phyloP scores from a whole-genome alignment of 2,329 filamentous ascomycete genomes.

The Alternaria sp. region DNA sequence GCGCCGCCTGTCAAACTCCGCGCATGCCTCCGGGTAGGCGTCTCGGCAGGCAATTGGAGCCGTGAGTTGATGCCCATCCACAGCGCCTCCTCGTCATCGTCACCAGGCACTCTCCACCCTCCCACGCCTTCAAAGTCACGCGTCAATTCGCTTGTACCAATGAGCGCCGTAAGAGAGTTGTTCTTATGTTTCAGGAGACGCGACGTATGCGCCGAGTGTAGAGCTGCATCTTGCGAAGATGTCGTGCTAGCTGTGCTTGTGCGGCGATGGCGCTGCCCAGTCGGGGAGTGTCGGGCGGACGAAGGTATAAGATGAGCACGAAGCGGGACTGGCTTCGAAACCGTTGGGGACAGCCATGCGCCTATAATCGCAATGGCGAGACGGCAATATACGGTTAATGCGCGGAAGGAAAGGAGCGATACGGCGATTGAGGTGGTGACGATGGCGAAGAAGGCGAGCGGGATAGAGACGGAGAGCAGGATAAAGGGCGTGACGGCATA shows the following conservation, averaged over 20 bases:
- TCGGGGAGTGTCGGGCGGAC: constrained; percentile 30
- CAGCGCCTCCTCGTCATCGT: constrained; percentile 51
- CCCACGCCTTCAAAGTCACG: constrained; percentile 55
- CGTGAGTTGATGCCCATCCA: constrained; percentile 55
- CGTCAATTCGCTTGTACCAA: constrained; percentile 39
- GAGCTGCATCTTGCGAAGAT: constrained; percentile 25
- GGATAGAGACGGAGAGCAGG: constrained; percentile 49
- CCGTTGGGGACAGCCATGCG: constrained; percentile 42
- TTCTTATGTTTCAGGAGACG: constrained; percentile 36
- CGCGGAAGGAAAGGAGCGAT: constrained; percentile 47
- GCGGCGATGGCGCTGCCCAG: constrained; percentile 31
- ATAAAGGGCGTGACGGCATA: constrained; percentile 45
- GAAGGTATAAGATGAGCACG: constrained; percentile 14
- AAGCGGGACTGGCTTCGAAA: constrained; percentile 19
- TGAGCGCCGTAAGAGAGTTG: constrained; percentile 42
- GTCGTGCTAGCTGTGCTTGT: constrained; percentile 30
- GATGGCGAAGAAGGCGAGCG: constrained; percentile 47
- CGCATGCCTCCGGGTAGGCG: constrained; percentile 38
- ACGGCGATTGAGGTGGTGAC: constrained; percentile 50
- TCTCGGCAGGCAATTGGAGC: constrained; percentile 45
- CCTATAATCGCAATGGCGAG: constrained; percentile 49
- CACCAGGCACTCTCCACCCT: constrained; percentile 47
- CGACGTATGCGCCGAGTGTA: constrained; percentile 17
- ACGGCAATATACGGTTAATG: constrained; percentile 52
- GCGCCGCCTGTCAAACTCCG: constrained; percentile 41